Evolutionary conservation across 1,284 basidiomycete genomes (phyloP), one percentile per base, ranked within the genome.

Genomic region (Ceraceosorus guamensis): DNA sequence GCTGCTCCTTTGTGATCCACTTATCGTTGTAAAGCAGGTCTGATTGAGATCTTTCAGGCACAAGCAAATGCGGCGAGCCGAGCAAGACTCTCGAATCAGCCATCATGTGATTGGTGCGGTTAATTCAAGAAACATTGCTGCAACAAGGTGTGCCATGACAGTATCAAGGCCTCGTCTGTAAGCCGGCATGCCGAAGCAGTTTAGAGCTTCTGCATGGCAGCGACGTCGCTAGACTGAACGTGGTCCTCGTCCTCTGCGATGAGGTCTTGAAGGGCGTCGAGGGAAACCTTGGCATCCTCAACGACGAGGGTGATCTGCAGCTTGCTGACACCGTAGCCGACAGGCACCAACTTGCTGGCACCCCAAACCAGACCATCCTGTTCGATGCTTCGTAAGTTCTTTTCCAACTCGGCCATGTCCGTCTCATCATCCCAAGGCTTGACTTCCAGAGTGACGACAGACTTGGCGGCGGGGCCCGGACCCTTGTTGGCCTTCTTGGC

Each of bases 361-460:
- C 91, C 91, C 93, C 95, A 98, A 53, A 96, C 84, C 63, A 99
- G 86, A 76, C 95, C 93, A 58, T 89, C 87, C 82, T 84, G 81
- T 79, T 91, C 84, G 73, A 98, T 86, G 33, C 87, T 85, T 65
- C 93, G 87, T 56, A 98, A 91, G 46, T 81, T 73, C 45, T 82
- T 79, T 80, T 98, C 93, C 68, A 98, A 82, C 55, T 80, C 87
- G 53, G 77, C 82, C 90, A 99, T 91, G 81, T 97, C 89, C 60
- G 93, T 99, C 82, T 96, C 91, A 78, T 97, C 92, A 78, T 98
- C 93, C 93, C 92, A 76, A 49, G 92, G 93, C 81, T 97, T 98
- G 65, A 98, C 91, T 69, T 97, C 91, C 71, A 97, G 81, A 54
- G 95, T 98, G 53, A 93, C 90, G 62, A 93, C 84, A 66, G 90